Evolutionary conservation across 148 eudicot species (phyloP).

Genomic region (Selenicereus undatus): DNA sequence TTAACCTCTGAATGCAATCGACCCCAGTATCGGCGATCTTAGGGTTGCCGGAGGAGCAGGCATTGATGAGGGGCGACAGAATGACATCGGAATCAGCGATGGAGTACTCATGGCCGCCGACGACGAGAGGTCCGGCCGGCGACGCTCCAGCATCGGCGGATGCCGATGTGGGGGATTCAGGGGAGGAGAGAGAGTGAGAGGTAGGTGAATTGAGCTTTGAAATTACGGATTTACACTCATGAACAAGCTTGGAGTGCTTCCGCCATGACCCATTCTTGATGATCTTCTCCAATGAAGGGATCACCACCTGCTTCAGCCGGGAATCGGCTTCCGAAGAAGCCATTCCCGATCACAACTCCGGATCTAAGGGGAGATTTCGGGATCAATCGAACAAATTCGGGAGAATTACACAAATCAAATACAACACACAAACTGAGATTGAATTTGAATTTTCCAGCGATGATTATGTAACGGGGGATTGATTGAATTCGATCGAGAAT

Average conservation of each 20-base stretch:
- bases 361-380: background rate
- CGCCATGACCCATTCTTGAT: slow-evolving; percentile 91
- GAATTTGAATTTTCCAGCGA: no score
- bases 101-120: slow-evolving; percentile 42
- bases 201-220: slow-evolving; percentile 40
- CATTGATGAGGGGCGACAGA: slow-evolving; percentile 60
- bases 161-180: slow-evolving; percentile 25
- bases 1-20: slow-evolving; percentile 64
- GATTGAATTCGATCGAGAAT: background rate
- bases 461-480: background rate
- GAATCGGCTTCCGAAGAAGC: slow-evolving; percentile 96
- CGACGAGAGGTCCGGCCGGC: slow-evolving; percentile 45
- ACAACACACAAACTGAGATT: no score
- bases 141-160: slow-evolving; percentile 17
- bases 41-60: slow-evolving; percentile 45
- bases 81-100: slow-evolving; percentile 63
- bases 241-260: slow-evolving; percentile 70
- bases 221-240: slow-evolving; percentile 67
- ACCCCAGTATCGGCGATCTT: slow-evolving; percentile 72
- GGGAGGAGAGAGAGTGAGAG: slow-evolving; percentile 22
- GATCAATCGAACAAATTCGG: no score
- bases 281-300: slow-evolving; percentile 70
- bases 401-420: no score
- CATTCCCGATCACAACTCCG: slow-evolving; percentile 44
- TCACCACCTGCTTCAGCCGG: slow-evolving; percentile 56